phyloP scores from a whole-genome alignment of 495 filamentous ascomycete genomes.

The Xylaria bambusicola region DNA sequence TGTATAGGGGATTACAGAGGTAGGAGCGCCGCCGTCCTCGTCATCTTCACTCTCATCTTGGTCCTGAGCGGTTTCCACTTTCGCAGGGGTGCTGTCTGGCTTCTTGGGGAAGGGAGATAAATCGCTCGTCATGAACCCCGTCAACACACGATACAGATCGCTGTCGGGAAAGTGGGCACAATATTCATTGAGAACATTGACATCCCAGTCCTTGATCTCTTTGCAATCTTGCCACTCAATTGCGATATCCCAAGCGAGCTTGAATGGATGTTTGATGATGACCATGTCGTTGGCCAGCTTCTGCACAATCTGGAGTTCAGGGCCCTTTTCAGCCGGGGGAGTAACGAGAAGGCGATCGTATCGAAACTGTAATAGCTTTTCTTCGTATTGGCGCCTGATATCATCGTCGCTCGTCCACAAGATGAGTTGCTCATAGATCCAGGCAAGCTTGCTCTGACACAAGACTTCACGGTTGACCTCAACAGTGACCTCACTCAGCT shows the following conservation, averaged over 20 bases:
- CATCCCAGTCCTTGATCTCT: constrained; percentile 70
- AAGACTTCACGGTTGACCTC: constrained; percentile 89
- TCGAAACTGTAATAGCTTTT: constrained; percentile 80
- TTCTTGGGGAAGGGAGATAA: constrained; percentile 76
- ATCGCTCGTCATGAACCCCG: constrained; percentile 78
- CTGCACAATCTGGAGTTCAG: constrained; percentile 68
- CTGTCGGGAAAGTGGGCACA: constrained; percentile 80
- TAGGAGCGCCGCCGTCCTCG: constrained; percentile 51
- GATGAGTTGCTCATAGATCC: constrained; percentile 76
- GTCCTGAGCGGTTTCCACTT: constrained; percentile 21
- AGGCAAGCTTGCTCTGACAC: constrained; percentile 66
- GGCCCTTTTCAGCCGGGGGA: constrained; percentile 62
- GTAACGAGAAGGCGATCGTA: constrained; percentile 73
- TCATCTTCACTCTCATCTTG: constrained; percentile 52
- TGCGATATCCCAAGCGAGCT: constrained; percentile 84
- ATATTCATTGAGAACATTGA: constrained; percentile 73
- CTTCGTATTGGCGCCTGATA: constrained; percentile 79
- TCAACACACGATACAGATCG: constrained; percentile 77
- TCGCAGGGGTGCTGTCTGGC: constrained; percentile 16
- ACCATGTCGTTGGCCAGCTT: constrained; percentile 87
- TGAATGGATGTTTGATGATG: constrained; percentile 90
- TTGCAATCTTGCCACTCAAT: constrained; percentile 87
- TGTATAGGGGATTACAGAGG: constrained; percentile 53
- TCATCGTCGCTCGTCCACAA: constrained; percentile 91
- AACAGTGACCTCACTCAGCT: constrained; percentile 73